A percentile compares a stretch with the other conserved stretches of the same genome.
These are phyloP conservation scores for Aegilops sharonensis DNA, from an alignment of 176 grass and related monocot genomes.

Conservation along the genomic window DNA sequence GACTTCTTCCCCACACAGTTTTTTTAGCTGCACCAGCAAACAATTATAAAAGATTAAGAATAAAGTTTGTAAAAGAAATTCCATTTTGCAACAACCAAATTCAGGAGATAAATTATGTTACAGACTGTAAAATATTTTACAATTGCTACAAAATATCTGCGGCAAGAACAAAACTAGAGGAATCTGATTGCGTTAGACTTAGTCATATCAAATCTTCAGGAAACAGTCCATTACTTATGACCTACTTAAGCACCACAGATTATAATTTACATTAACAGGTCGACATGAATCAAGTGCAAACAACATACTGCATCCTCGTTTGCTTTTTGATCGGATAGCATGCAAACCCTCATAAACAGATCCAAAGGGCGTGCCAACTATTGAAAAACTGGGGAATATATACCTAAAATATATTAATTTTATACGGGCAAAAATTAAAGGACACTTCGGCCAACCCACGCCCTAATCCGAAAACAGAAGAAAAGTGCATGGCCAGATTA, in stretches of 20 bases:
- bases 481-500: not conserved
- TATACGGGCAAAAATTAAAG: not conserved
- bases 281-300: not conserved
- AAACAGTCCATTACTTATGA: not conserved
- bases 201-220: not conserved
- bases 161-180: not conserved
- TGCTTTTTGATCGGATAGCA: not conserved
- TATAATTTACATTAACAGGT: not conserved
- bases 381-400: not conserved
- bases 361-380: not conserved
- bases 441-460: not conserved
- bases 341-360: not conserved
- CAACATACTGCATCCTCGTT: not conserved
- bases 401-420: not conserved
- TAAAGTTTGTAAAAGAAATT: not conserved
- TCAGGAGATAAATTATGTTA: not conserved
- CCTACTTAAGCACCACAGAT: not conserved
- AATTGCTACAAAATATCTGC: not conserved
- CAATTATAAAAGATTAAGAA: not conserved
- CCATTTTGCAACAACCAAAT: not conserved
- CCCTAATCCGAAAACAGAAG: not conserved
- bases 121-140: not conserved
- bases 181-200: not conserved
- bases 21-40: constrained; percentile 66
- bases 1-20: constrained; percentile 78